These are phyloP conservation scores for Mycena capillaripes DNA, from an alignment of 768 basidiomycete genomes.

Conservation along the genomic window DNA sequence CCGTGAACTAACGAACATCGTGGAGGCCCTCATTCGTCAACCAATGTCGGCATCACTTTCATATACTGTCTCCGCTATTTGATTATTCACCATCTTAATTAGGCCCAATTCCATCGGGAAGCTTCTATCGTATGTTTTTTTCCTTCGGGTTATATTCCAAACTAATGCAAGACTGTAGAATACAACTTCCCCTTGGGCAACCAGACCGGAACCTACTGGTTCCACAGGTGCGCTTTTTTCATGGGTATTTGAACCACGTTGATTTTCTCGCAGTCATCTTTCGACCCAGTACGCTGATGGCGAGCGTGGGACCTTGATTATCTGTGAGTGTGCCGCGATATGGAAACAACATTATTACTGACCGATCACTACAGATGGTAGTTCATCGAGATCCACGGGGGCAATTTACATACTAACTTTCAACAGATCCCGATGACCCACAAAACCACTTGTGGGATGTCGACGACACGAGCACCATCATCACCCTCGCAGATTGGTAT, in stretches of 20 bases:
- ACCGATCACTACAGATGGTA: background rate
- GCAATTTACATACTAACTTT: background rate
- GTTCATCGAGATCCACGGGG: background rate
- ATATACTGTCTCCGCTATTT: background rate
- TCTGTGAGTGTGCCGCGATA: background rate
- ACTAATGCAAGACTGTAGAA: background rate
- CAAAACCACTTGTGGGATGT: slow-evolving; percentile 46
- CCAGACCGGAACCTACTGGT: background rate
- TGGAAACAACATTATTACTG: slow-evolving; percentile 31
- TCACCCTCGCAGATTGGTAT: slow-evolving; percentile 43
- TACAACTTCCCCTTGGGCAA: background rate
- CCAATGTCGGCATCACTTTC: background rate
- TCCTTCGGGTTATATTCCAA: background rate
- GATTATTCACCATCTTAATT: background rate
- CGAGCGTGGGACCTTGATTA: background rate
- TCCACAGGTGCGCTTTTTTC: background rate
- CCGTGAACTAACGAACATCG: background rate
- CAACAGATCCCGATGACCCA: slow-evolving; percentile 47
- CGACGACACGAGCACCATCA: slow-evolving; percentile 49
- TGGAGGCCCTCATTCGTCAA: background rate
- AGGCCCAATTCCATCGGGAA: background rate
- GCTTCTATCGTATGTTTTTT: background rate
- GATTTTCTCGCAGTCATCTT: background rate
- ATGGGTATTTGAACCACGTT: background rate
- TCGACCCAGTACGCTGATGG: background rate